A percentile compares a stretch with the other conserved stretches of the same genome.
Conservation (phyloP, 1,139 yeast genomes). For the Yamadazyma buinensis region DNA sequence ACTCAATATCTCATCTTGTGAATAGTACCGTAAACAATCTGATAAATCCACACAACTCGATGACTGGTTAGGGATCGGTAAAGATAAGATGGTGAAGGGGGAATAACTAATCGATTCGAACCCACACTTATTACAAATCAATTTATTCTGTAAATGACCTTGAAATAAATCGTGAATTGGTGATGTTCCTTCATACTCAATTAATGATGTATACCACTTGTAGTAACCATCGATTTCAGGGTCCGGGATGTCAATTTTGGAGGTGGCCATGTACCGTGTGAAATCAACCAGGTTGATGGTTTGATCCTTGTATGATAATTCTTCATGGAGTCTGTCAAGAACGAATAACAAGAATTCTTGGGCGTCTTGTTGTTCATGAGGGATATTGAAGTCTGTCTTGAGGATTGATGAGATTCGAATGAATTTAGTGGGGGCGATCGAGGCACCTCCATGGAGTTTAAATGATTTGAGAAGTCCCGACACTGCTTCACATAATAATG, state of each 20-base stretch:
- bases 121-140: conserved; percentile 63
- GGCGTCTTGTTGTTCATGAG: conserved; percentile 74
- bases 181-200: conserved; percentile 57
- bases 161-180: conserved; percentile 63
- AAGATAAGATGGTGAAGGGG: conserved; percentile 59
- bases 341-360: conserved; percentile 68
- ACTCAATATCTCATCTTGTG: conserved; percentile 61
- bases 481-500: conserved; percentile 46
- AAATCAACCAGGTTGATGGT: conserved; percentile 13
- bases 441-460: conserved; percentile 52
- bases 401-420: conserved; percentile 49
- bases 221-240: conserved; percentile 48
- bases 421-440: conserved; percentile 64
- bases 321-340: conserved; percentile 68
- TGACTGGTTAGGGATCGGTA: conserved; percentile 55
- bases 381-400: conserved; percentile 65
- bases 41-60: conserved; percentile 40
- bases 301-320: conserved; percentile 35
- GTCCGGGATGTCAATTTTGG: conserved; percentile 30
- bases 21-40: conserved; percentile 64
- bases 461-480: conserved; percentile 42
- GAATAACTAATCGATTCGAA: conserved; percentile 54
- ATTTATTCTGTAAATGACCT: conserved; percentile 63
- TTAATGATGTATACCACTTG: conserved; percentile 53
- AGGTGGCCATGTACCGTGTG: conserved; percentile 25